Evolutionary conservation across 2,329 filamentous ascomycete species (phyloP), one percentile per base, ranked within the genome.

Genomic region (Chalaropsis ovoidea): DNA sequence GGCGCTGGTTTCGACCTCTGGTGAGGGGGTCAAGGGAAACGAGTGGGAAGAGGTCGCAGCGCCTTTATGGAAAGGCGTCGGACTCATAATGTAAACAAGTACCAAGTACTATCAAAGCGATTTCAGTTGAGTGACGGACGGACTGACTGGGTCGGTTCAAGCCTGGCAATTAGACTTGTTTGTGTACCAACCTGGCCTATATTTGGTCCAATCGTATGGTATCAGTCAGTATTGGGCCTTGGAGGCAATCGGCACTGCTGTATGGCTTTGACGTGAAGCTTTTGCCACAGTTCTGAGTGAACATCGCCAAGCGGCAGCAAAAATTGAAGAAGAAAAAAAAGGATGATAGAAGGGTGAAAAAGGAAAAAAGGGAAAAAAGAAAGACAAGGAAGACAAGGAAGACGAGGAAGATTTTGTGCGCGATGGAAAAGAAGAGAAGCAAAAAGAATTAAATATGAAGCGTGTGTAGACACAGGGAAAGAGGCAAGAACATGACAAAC

Each of bases 11-110:
- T 60, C 52, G 42, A 54, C 49, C 24, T 67, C 61, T 31, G 66
- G 66, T 56, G 66, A 65, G 15, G 66, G 62, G 54, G 62, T 67
- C 63, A 65, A 64, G 58, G 66, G 61, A 49, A 64, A 67, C 35
- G 45, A 35, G 15, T 63, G 65, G 42, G 47, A 66, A 66, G 43
- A 39, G n/a, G 61, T 27, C 13, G 17, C 17, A 43, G 52, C 11
- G 42, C 41, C 27, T 49, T 45, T 45, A 13, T 10, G 41, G 22
- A 47, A 27, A 47, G 61, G 43, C 22, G 42, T 22, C 24, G 61
- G 24, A 49, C 61, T 62, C 61, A 62, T 39, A n/a, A 35, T 15
- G 47, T 11, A 10, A 17, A 8, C 47, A 52, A 15, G 11, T 24
- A 52, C 22, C 47, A 52, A 15, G 11, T 24, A 52, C 22, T 19